Base-by-base conservation (phyloP, 331 rosid genomes). In the Rosa hybrid region DNA sequence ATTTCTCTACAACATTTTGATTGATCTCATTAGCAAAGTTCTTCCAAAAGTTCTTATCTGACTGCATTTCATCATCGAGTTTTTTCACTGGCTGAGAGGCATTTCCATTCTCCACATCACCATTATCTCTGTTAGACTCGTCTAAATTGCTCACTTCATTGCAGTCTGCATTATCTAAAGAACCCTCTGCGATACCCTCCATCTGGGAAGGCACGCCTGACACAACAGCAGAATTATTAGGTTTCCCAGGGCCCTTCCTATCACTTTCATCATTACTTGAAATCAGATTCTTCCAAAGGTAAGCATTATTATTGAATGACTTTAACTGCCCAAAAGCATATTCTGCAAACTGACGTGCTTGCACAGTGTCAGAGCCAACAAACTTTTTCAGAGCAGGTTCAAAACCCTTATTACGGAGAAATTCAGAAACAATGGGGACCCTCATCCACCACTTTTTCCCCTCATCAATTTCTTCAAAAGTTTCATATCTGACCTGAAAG, bases 311-410 rank as follows among this genome's bases (percentile, higher is more conserved):
- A 84, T 91, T 91, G 84, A 91, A 91, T 59, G 98, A 86, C 89
- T 90, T 91, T 63, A 95, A 72, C 85, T 91, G 95, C 78, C 97
- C 98, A 86, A 95, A 95, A 76, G 98, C 97, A 87, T 90, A 95
- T 75, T 90, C 89, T 82, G 90, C 99, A 88, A 95, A 95, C 83
- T 92, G 96, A 57, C 92, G 89, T 25, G 92, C 96, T 77, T 90
- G 96, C 64, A 95, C 96, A 46, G 97, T 83, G 74, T 95, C 95
- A 25, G 98, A 90, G 73, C 98, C 99, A 74, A 72, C 85, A 79
- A 88, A 77, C 87, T 54, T 88, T 86, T 79, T 81, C 76, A 95
- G 68, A 76, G 94, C 93, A 89, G 96, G 86, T 63, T 87, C 96
- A 82, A 95, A 82, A 82, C 92, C 96, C 51, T 88, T 83, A 70